Percentiles rank a stretch among this genome's conserved stretches.
These are phyloP conservation scores for Candida ovalis DNA, from an alignment of 805 yeast genomes.

Conservation along the genomic window DNA sequence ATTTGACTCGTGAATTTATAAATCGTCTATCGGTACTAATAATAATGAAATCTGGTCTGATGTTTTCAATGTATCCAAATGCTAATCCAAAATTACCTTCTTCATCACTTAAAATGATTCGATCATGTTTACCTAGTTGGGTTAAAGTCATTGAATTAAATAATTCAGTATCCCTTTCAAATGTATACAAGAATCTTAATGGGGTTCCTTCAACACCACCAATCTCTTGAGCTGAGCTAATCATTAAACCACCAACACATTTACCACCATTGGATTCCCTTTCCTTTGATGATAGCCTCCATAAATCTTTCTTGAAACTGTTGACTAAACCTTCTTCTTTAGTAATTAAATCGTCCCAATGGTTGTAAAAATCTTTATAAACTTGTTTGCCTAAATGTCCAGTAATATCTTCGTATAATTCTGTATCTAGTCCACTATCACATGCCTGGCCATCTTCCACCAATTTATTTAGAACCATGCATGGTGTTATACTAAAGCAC, in stretches of 20 bases:
- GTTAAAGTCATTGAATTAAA: slow-evolving; percentile 30
- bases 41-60: slow-evolving; percentile 41
- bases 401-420: slow-evolving; percentile 46
- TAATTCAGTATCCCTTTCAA: slow-evolving; percentile 34
- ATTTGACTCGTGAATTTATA: slow-evolving; percentile 33
- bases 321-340: slow-evolving; percentile 65
- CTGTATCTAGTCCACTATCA: slow-evolving; percentile 48
- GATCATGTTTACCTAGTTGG: slow-evolving; percentile 56
- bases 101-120: slow-evolving; percentile 75
- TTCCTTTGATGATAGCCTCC: slow-evolving; percentile 55
- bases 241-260: slow-evolving; percentile 48
- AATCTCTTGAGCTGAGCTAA: slow-evolving; percentile 32
- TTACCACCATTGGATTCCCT: slow-evolving; percentile 62
- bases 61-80: slow-evolving; percentile 49
- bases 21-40: slow-evolving; percentile 55
- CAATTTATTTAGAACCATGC: slow-evolving; percentile 63
- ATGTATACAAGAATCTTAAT: slow-evolving; percentile 42
- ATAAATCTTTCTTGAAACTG: slow-evolving; percentile 56
- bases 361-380: slow-evolving; percentile 54
- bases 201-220: slow-evolving; percentile 11
- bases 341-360: slow-evolving; percentile 72
- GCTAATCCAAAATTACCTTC: slow-evolving; percentile 72
- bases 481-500: slow-evolving; percentile 52
- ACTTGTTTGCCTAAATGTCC: slow-evolving; percentile 39
- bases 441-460: slow-evolving; percentile 55